Base-by-base conservation (phyloP, 2,329 filamentous ascomycete genomes). In the Sarocladium brachiariae region DNA sequence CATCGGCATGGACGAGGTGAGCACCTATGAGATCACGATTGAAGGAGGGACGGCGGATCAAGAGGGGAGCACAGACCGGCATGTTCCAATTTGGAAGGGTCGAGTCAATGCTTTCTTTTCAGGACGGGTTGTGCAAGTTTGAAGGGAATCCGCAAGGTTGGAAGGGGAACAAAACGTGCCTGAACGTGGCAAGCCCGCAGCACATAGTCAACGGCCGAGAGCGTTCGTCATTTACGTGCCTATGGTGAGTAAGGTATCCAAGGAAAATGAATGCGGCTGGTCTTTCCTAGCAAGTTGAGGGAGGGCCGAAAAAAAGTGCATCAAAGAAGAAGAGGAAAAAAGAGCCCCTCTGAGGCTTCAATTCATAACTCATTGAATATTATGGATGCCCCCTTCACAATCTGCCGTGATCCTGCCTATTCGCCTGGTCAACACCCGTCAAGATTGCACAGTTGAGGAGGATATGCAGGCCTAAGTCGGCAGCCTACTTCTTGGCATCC, bases 31-130 rank as follows among this genome's bases (percentile, higher is more conserved):
- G 49, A 81, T 87, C 46, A 85, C 80, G 0, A 83, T n/a, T 87
- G 10, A 73, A 73, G 57, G 77, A 83, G 59, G 85, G 84, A 0
- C 75, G 89, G 61, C 73, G 75, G 49, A 61, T 90, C 14, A 71
- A 71, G 49, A 89, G 89, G 71, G 87, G 87, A 1, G 78, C 89
- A 4, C 70, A 89, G 68, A 71, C 83, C 34, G 86, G 86, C 37
- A 89, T 88, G 84, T 90, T 90, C 65, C 86, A 90, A 61, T 89
- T 84, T 61, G 86, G 86, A n/a, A n/a, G 86, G 87, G 0, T 84
- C 78, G 6, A 81, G 80, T 1, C 81, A 87, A 61, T 87, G 83
- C 57, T 60, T 89, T 57, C 60, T 90, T 2, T 89, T 89, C 67
- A 66, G 78, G 23, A 72, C 76, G 55, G 75, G 70, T n/a, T 0